These are phyloP conservation scores for Saxophila tyrrhenica DNA, from an alignment of 495 filamentous ascomycete species.

Conservation along the genomic window DNA sequence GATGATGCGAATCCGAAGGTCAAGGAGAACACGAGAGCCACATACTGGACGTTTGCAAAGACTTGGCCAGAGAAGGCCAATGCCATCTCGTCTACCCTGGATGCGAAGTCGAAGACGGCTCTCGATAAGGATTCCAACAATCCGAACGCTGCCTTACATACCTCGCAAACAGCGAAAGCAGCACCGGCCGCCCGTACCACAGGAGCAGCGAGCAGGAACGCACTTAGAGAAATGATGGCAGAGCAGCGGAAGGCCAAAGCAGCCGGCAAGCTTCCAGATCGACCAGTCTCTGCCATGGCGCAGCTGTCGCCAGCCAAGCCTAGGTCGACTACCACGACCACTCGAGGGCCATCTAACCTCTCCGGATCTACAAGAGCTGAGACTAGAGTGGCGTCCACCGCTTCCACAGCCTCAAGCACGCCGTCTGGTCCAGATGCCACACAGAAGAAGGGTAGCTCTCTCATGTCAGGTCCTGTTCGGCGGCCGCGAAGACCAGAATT, in stretches of 20 bases:
- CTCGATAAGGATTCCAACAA: constrained; percentile 72
- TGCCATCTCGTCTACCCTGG: constrained; percentile 59
- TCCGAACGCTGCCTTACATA: constrained; percentile 45
- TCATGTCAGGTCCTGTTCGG: constrained; percentile 50
- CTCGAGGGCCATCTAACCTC: constrained; percentile 19
- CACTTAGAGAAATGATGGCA: constrained; percentile 67
- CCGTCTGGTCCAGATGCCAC: constrained; percentile 18
- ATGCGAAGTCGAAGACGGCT: constrained; percentile 58
- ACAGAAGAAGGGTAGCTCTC: constrained; percentile 26
- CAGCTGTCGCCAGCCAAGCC: constrained; percentile 45
- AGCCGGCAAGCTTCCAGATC: constrained; percentile 48
- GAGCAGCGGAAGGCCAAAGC: constrained; percentile 63
- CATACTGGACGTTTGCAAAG: constrained; percentile 69
- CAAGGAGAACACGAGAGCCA: constrained; percentile 66
- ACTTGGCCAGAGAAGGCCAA: constrained; percentile 74
- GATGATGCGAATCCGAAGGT: constrained; percentile 79
- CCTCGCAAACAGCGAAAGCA: constrained; percentile 25
- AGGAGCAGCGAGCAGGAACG: constrained; percentile 39
- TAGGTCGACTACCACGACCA: constrained; percentile 24
- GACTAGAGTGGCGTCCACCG: constrained; percentile 18
- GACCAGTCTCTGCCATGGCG: constrained; percentile 66
- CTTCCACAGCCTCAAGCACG: constrained; percentile 23
- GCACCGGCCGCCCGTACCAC: constrained; percentile 39
- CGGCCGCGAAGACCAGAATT: constrained; percentile 43
- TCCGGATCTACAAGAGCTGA: constrained; percentile 30